phyloP scores from a whole-genome alignment of 495 filamentous ascomycete genomes.

The Hyphodiscus hymeniophilus region DNA sequence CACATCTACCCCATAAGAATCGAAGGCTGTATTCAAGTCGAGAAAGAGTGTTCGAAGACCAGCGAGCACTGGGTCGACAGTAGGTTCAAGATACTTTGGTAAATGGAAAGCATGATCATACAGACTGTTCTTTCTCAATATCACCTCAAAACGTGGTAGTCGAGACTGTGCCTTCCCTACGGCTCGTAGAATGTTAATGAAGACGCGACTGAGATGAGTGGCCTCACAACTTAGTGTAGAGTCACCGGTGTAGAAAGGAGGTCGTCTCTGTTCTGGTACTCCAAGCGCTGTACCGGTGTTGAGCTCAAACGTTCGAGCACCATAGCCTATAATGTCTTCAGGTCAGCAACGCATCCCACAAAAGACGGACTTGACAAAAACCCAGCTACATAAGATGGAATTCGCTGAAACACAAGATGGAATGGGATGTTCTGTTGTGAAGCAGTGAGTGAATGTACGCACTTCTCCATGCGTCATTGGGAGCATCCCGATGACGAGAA shows the following conservation, averaged over 20 bases:
- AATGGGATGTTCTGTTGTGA: too few species aligned
- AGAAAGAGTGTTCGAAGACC: slow-evolving; percentile 32
- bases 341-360: neutral
- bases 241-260: neutral
- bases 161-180: slow-evolving; percentile 26
- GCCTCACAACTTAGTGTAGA: too few species aligned
- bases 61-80: slow-evolving; percentile 23
- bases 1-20: neutral
- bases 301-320: slow-evolving; percentile 1
- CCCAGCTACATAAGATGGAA: too few species aligned
- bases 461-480: slow-evolving; percentile 22
- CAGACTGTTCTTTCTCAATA: slow-evolving; percentile 22
- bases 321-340: slow-evolving; percentile 14
- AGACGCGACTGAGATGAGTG: slow-evolving; percentile 18
- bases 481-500: slow-evolving; percentile 21
- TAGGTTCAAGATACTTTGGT: slow-evolving; percentile 22
- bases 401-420: neutral
- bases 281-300: slow-evolving; percentile 4
- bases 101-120: slow-evolving; percentile 27
- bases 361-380: too few species aligned
- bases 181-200: slow-evolving; percentile 26
- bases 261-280: neutral
- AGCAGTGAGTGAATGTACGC: neutral
- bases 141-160: slow-evolving; percentile 30
- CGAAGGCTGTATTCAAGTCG: slow-evolving; percentile 11